phyloP scores from a whole-genome alignment of 208 protist genomes.

The Trypanosoma scelopori region DNA sequence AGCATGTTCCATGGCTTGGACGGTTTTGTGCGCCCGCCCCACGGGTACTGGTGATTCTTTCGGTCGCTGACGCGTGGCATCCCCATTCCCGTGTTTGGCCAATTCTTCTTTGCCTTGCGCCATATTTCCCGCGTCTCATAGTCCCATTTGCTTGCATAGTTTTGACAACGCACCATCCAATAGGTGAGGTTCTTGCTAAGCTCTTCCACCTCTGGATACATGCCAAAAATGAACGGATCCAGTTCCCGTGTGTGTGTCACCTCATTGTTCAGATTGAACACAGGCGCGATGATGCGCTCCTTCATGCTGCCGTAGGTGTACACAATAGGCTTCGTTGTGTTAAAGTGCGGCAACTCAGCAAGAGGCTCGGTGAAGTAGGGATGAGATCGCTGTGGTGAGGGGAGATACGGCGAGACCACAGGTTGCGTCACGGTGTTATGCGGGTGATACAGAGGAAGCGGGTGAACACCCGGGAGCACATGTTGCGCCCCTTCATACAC shows the following conservation, averaged over 20 bases:
- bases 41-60: slow-evolving; percentile 77
- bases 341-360: slow-evolving; percentile 83
- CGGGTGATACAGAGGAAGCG: slow-evolving; percentile 73
- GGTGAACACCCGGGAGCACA: slow-evolving; percentile 78
- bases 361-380: slow-evolving; percentile 87
- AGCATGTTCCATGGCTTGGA: slow-evolving; percentile 92
- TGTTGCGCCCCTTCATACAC: slow-evolving; percentile 67
- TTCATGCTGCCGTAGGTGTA: slow-evolving; percentile 87
- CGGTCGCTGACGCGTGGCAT: slow-evolving; percentile 85
- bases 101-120: slow-evolving; percentile 90
- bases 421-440: slow-evolving; percentile 79
- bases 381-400: slow-evolving; percentile 81
- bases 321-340: slow-evolving; percentile 71
- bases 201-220: slow-evolving; percentile 78
- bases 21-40: slow-evolving; percentile 76
- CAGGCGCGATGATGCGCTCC: slow-evolving; percentile 82
- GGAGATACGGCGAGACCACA: slow-evolving; percentile 81
- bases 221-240: slow-evolving; percentile 90
- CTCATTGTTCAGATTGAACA: slow-evolving; percentile 72
- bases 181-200: slow-evolving; percentile 80
- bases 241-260: slow-evolving; percentile 88
- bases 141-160: slow-evolving; percentile 89
- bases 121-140: slow-evolving; percentile 90
- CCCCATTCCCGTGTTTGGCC: slow-evolving; percentile 91
- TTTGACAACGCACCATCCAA: slow-evolving; percentile 88